Conservation (phyloP, 1,284 basidiomycete genomes). For the Marasmius oreades region DNA sequence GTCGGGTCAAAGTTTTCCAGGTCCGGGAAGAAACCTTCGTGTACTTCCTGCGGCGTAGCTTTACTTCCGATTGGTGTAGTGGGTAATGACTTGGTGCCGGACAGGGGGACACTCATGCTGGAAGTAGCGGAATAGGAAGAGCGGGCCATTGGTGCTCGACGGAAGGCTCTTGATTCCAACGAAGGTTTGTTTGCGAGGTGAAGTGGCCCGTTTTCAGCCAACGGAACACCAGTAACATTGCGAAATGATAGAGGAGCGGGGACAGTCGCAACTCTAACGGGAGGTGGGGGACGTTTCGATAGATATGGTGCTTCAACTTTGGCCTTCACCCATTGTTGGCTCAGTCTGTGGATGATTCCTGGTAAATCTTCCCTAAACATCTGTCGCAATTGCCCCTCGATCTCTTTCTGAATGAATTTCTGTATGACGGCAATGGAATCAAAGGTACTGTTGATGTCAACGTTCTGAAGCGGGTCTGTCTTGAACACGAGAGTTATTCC, state of each 20-base stretch:
- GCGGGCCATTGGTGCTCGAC: constrained; percentile 4
- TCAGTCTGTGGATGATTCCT: constrained; percentile 93
- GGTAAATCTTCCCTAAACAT: constrained; percentile 98
- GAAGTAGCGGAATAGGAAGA: constrained; percentile 33
- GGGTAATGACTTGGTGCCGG: constrained; percentile 12
- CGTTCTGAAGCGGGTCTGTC: constrained; percentile 97
- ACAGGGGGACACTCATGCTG: constrained; percentile 28
- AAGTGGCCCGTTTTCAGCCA: constrained; percentile 20
- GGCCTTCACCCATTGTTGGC: constrained; percentile 91
- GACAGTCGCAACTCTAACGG: constrained; percentile 24
- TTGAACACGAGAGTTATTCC: constrained; percentile 99
- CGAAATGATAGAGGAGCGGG: constrained; percentile 14
- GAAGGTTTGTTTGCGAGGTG: constrained; percentile 9
- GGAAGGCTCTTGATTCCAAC: neutral
- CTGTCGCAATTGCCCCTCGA: constrained; percentile 94
- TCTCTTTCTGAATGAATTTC: constrained; percentile 94
- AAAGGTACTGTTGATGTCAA: constrained; percentile 97
- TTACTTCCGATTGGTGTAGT: constrained; percentile 18
- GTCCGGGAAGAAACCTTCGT: constrained; percentile 65
- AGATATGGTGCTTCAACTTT: constrained; percentile 81
- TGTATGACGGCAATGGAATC: constrained; percentile 98
- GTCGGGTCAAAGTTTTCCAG: constrained; percentile 94
- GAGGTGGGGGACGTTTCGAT: constrained; percentile 38
- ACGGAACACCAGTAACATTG: constrained; percentile 16
- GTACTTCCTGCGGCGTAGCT: constrained; percentile 28